Base-by-base conservation (phyloP, 352 stramenopile species). In the Globisporangium canariense region DNA sequence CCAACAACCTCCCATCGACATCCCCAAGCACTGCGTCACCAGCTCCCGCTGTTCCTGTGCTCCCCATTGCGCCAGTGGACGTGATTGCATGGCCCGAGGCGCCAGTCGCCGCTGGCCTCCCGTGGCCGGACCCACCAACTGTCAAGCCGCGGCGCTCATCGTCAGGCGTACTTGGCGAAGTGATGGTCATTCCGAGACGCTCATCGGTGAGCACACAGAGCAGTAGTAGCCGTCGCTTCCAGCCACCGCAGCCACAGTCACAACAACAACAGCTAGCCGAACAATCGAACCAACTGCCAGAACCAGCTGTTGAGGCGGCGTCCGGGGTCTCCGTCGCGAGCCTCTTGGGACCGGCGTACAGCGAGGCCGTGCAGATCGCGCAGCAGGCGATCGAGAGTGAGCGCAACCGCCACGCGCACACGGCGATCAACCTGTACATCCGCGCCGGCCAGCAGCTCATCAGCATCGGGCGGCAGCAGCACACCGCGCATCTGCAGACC, bases 351-450 rank as follows among this genome's bases (percentile, higher is more conserved):
- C 75, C 78, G 1, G 78, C 79, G 50, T 94, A 94, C 56, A 70
- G 83, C 50, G 63, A 86, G 5, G 83, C 82, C 9, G 74, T 94
- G 11, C 66, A 71, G 16, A 67, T 88, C 56, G 84, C 83, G 7
- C 85, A 91, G 62, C 76, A 73, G 30, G 86, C 83, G 8, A 93
- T 94, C 32, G 73, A 89, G 49, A 87, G 69, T 51, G 86, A 94
- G 65, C 79, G 86, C 10, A 69, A 64, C 45, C 78, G 83, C 5
- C 62, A 89, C 54, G 74, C 84, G 6, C 73, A 86, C 69, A 86
- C 80, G 0, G 81, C 86, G 11, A 89, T 94, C 57, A 68, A 90
- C 60, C 72, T 60, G n/a, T 94, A 94, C 62, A 89, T 91, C 49
- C 55, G 68, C 18, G 83, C 86, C 2, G 86, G 83, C 1, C 78